Conservation (phyloP, 176 grass and related monocot genomes). For the Poa pratensis region DNA sequence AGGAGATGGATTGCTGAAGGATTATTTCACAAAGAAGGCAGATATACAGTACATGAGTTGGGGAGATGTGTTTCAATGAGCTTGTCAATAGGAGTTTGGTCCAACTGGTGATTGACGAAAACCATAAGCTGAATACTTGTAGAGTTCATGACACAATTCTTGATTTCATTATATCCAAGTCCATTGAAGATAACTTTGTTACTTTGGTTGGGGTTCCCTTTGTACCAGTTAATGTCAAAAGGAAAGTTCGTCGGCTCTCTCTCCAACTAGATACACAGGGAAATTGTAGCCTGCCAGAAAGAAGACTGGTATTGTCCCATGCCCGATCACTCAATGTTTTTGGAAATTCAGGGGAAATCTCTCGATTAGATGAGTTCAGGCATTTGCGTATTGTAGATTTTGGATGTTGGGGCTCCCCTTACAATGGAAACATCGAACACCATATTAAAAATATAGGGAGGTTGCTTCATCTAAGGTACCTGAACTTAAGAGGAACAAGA, state of each 20-base stretch:
- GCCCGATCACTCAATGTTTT: background rate
- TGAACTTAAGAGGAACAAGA: background rate
- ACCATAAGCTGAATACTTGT: background rate
- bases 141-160: conserved; percentile 16
- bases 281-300: no score
- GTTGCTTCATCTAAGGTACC: background rate
- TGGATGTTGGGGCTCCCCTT: background rate
- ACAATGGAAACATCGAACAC: no score
- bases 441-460: background rate
- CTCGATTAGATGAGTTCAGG: background rate
- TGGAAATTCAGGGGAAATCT: background rate
- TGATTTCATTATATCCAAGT: conserved; percentile 2
- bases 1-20: conserved; percentile 21
- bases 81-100: conserved; percentile 13
- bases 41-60: background rate
- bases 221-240: no score
- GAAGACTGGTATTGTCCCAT: background rate
- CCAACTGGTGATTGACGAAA: background rate
- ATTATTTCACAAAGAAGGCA: background rate
- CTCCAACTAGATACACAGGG: background rate
- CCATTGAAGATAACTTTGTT: conserved; percentile 25
- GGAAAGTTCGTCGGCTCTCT: background rate
- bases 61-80: conserved; percentile 12
- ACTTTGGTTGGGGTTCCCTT: background rate
- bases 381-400: background rate